Conservation (phyloP, 73 alveolate species). For the Breviolum minutum region DNA sequence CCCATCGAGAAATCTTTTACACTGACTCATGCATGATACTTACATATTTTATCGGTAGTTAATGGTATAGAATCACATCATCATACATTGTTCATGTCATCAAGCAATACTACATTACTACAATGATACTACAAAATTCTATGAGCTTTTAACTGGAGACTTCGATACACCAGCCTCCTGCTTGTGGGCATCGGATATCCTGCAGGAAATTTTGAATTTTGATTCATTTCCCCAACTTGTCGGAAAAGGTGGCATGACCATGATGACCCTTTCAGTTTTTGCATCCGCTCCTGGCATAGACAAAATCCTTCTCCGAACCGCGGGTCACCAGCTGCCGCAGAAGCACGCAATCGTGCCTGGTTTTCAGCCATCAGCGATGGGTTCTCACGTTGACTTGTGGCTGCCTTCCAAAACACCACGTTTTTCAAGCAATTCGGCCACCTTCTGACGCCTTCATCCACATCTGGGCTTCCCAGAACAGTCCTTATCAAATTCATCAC, state of each 20-base stretch:
- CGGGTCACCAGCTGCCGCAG: constrained; percentile 94
- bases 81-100: no score
- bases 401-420: not conserved
- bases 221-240: no score
- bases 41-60: no score
- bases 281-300: constrained; percentile 64
- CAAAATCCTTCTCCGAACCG: constrained; percentile 89
- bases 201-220: not conserved
- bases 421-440: no score
- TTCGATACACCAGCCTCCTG: constrained; percentile 55
- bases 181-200: constrained; percentile 88
- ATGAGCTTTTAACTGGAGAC: no score
- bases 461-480: constrained; percentile 88
- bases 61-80: no score
- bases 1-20: no score
- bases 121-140: no score
- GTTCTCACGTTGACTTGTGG: not conserved
- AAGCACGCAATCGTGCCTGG: constrained; percentile 92
- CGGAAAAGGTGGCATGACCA: no score
- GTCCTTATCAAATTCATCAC: constrained; percentile 13
- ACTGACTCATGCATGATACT: no score
- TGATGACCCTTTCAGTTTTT: not conserved
- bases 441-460: constrained; percentile 92
- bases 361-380: not conserved
- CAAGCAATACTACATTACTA: no score